Evolutionary conservation across 2,329 filamentous ascomycete species (phyloP), one percentile per base, ranked within the genome.

Genomic region (Acrocalymma vagum): DNA sequence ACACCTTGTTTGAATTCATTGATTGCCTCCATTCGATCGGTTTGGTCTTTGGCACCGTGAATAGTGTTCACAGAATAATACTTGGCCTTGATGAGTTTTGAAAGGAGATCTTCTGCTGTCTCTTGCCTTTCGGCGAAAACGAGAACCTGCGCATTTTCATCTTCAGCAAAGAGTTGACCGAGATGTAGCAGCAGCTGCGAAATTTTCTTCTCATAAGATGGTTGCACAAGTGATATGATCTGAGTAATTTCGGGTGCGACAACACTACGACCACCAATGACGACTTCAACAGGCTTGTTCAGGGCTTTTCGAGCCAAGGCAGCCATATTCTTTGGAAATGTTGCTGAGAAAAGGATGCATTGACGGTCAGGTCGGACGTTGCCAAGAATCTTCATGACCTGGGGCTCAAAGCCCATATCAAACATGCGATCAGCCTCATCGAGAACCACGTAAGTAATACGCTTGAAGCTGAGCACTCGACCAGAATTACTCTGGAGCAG

Each of bases 371-470:
- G 92, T 31, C 94, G 86, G 67, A 96, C 88, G 61, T 94, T 96
- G 53, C 85, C 84, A 65, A 97, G 85, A 43, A 99, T 94, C 71
- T 95, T 96, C 84, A 94, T 94, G 38, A 99, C 92, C 69, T 99
- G 94, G 2, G 94, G 93, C 72, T 96, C 93, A 63, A 99, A 99
- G 10, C 94, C 94, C 94, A 99, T 97, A 69, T 99, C 94, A 66
- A 97, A 96, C 94, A 99, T 97, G 48, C 94, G 87, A 71, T 99
- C 94, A 31, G 94, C 94, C 73, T 99, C 94, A 65, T 99, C 94
- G 28, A 99, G 82, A 9, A 99, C 94, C 16, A 96, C 85, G 67
- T 97, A 99, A 0, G 90, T 94, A 9, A 96, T 90, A 50, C 94
- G 83, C 55, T 82, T 85, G 41, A 99, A 78, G 62, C 95, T 97